These are phyloP conservation scores for Betula pendula DNA, from an alignment of 306 rosid genomes.

Conservation along the genomic window DNA sequence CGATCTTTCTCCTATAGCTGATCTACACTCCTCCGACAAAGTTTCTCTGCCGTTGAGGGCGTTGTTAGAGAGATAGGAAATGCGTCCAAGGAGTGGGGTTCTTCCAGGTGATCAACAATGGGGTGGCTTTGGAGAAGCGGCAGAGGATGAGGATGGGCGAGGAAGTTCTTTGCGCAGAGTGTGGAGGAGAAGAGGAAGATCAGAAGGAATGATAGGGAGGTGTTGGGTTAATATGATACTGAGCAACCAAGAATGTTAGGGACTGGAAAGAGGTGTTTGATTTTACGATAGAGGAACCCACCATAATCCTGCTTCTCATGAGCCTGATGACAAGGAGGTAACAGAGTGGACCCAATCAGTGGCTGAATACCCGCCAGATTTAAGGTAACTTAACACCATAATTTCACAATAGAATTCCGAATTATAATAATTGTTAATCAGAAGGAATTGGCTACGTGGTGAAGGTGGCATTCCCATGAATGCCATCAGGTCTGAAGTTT, in stretches of 20 bases:
- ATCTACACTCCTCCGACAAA: constrained; percentile 4
- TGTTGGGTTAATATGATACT: constrained; percentile 52
- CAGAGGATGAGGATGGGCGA: constrained; percentile 30
- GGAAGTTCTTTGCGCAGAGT: constrained; percentile 52
- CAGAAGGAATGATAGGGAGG: constrained; percentile 27
- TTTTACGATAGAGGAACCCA: constrained; percentile 40
- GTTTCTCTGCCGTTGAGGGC: constrained; percentile 8
- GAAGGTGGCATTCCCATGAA: too few relatives aligned
- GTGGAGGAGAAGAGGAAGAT: constrained; percentile 60
- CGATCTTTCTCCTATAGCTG: constrained; percentile 41
- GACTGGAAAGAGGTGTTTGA: constrained; percentile 84
- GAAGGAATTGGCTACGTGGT: too few relatives aligned
- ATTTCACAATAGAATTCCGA: too few relatives aligned
- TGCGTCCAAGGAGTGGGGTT: constrained; percentile 72
- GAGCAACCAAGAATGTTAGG: constrained; percentile 76
- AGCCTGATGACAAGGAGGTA: constrained; percentile 31
- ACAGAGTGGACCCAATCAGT: constrained; percentile 42
- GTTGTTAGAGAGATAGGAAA: constrained; percentile 49
- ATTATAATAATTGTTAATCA: too few relatives aligned
- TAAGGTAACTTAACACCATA: constrained; percentile 41
- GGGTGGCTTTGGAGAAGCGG: constrained; percentile 40
- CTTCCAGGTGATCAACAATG: constrained; percentile 70
- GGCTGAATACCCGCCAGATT: constrained; percentile 47
- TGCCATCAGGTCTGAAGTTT: too few relatives aligned
- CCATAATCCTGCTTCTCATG: constrained; percentile 34